Conservation (phyloP, 1,139 yeast genomes). For the Zygosaccharomyces pseudobailii region DNA sequence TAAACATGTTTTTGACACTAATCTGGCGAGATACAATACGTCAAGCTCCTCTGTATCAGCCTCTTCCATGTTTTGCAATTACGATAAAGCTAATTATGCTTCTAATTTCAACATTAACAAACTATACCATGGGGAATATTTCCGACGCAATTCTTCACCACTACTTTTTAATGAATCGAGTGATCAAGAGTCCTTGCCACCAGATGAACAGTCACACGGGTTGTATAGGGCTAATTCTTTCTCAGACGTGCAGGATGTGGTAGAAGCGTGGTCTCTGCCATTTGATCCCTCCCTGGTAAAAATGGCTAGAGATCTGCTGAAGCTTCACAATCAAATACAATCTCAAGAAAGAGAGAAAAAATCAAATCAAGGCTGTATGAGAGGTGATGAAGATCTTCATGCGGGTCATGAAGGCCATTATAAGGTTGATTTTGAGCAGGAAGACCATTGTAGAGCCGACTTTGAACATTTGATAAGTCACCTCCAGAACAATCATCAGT, state of each 20-base stretch:
- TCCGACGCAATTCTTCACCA: constrained; percentile 25
- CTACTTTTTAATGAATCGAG: constrained; percentile 14
- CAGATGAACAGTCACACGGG: not conserved
- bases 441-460: constrained; percentile 8
- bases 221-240: constrained; percentile 38
- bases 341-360: constrained; percentile 23
- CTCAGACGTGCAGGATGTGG: constrained; percentile 41
- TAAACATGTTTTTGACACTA: constrained; percentile 11
- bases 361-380: constrained; percentile 12
- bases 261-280: constrained; percentile 35
- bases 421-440: constrained; percentile 12
- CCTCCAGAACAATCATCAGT: constrained; percentile 18
- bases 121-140: constrained; percentile 22
- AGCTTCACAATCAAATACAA: constrained; percentile 20
- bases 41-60: constrained; percentile 21
- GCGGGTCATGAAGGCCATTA: constrained; percentile 7
- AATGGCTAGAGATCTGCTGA: constrained; percentile 31
- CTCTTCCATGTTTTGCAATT: constrained; percentile 29
- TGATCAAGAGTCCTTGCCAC: constrained; percentile 4
- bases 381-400: constrained; percentile 4
- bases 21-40: constrained; percentile 10
- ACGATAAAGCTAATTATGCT: constrained; percentile 21
- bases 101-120: constrained; percentile 19
- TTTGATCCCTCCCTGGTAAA: constrained; percentile 32
- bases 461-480: constrained; percentile 13